Conservation (phyloP, 176 grass and related monocot species). For the Pontederia paniculata region DNA sequence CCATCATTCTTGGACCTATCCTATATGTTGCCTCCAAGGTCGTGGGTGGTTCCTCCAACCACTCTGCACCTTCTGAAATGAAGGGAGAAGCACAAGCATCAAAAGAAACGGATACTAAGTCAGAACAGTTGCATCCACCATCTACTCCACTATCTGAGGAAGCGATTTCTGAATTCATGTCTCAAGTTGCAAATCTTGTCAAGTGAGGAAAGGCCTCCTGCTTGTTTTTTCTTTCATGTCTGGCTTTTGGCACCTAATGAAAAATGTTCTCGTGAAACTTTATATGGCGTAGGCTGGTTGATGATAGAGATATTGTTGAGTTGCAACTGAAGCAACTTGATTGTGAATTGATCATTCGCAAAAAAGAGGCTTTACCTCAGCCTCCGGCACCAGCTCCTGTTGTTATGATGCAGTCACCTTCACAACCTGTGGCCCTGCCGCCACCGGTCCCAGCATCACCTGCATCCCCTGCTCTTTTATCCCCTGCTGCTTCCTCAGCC, state of each 20-base stretch:
- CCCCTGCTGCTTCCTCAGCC: background rate
- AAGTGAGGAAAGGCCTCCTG: constrained; percentile 8
- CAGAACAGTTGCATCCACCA: background rate
- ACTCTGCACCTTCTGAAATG: background rate
- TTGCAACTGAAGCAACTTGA: constrained; percentile 22
- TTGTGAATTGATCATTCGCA: constrained; percentile 16
- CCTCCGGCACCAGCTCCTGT: constrained; percentile 5
- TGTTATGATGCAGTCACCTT: constrained; percentile 17
- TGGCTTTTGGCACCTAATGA: background rate
- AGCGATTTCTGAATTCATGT: constrained; percentile 19
- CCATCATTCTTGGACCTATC: background rate
- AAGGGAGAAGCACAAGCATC: background rate
- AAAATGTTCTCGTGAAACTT: background rate
- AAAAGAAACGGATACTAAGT: background rate
- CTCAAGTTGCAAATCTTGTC: constrained; percentile 10
- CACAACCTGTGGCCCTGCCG: background rate
- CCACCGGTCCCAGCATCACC: background rate
- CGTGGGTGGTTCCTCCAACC: background rate
- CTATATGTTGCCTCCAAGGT: constrained; percentile 4
- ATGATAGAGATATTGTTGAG: constrained; percentile 15
- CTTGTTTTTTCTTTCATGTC: background rate
- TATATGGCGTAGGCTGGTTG: constrained; percentile 10
- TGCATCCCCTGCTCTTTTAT: background rate
- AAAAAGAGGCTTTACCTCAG: constrained; percentile 16
- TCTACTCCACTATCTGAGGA: constrained; percentile 6